Percentiles rank a stretch among this genome's conserved stretches.
These are phyloP conservation scores for Thermomyces lanuginosus DNA, from an alignment of 2,329 filamentous ascomycete species.

Conservation along the genomic window DNA sequence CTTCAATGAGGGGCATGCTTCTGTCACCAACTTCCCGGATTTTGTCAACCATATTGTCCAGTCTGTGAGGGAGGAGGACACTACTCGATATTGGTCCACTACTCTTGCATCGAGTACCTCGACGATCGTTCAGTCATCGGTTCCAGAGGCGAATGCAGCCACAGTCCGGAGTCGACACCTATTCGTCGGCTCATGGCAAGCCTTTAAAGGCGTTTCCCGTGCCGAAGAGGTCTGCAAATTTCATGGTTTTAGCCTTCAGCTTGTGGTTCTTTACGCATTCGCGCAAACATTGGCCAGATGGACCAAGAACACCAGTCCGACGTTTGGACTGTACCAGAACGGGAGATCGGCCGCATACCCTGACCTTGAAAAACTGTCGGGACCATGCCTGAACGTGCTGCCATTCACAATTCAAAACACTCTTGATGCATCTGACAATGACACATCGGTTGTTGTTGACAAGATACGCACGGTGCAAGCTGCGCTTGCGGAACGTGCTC, in stretches of 20 bases:
- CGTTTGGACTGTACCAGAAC: constrained; percentile 18
- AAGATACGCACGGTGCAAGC: constrained; percentile 10
- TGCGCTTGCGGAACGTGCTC: constrained; percentile 12
- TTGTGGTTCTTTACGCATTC: constrained; percentile 15
- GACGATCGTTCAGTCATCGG: constrained; percentile 8
- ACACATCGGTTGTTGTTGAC: constrained; percentile 3
- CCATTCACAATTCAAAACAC: constrained; percentile 12
- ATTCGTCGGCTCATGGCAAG: constrained; percentile 12
- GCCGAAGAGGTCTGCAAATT: constrained; percentile 11
- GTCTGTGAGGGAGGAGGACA: constrained; percentile 8
- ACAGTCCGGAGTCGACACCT: constrained; percentile 6
- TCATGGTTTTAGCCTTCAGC: constrained; percentile 12
- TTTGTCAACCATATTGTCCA: constrained; percentile 13
- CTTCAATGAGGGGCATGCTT: constrained; percentile 2
- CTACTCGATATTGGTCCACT: constrained; percentile 13
- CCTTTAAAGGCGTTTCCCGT: constrained; percentile 10
- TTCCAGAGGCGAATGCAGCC: background rate
- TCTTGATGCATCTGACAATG: background rate
- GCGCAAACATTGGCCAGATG: constrained; percentile 12
- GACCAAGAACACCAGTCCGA: constrained; percentile 10
- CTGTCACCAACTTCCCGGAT: constrained; percentile 10
- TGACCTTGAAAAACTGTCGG: constrained; percentile 12
- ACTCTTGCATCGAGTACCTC: constrained; percentile 7
- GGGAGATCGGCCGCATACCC: constrained; percentile 15
- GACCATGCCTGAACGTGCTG: constrained; percentile 18